Percentiles rank a stretch among this genome's conserved stretches.
phyloP scores from a whole-genome alignment of 2,329 filamentous ascomycete genomes.

The Aspergillus hiratsukae region DNA sequence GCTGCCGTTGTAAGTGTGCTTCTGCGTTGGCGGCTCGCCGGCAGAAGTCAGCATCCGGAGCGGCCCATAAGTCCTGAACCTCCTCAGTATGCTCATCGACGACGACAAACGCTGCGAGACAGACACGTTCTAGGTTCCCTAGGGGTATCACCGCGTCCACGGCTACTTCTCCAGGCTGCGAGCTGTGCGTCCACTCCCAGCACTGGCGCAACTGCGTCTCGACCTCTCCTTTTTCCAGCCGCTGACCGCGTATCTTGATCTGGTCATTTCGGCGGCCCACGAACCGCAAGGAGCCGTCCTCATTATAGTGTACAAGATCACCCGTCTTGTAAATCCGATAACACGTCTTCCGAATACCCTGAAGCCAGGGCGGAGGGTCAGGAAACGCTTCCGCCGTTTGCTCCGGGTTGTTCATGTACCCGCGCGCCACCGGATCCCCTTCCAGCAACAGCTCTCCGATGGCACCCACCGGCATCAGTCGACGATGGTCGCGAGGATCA shows the following conservation, averaged over 20 bases:
- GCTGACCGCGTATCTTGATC: slow-evolving; percentile 7
- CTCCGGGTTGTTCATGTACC: background rate
- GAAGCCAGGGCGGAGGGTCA: background rate
- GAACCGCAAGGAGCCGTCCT: slow-evolving; percentile 2
- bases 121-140: too few species aligned
- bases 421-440: background rate
- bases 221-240: slow-evolving; percentile 5
- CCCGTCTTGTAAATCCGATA: slow-evolving; percentile 4
- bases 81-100: too few species aligned
- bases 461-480: slow-evolving; percentile 4
- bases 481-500: background rate
- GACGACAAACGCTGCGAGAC: too few species aligned
- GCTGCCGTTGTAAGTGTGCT: too few species aligned
- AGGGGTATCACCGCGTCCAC: too few species aligned
- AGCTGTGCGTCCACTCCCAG: background rate
- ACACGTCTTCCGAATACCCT: background rate
- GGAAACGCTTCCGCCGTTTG: background rate
- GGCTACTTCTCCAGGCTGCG: too few species aligned
- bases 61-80: too few species aligned
- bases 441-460: slow-evolving; percentile 1
- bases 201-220: slow-evolving; percentile 1
- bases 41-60: too few species aligned
- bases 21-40: too few species aligned
- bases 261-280: slow-evolving; percentile 7
- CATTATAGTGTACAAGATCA: slow-evolving; percentile 4